Percentiles rank a stretch among this genome's conserved stretches.
phyloP scores from a whole-genome alignment of 2,329 filamentous ascomycete species.

The Neofusicoccum cordaticola region DNA sequence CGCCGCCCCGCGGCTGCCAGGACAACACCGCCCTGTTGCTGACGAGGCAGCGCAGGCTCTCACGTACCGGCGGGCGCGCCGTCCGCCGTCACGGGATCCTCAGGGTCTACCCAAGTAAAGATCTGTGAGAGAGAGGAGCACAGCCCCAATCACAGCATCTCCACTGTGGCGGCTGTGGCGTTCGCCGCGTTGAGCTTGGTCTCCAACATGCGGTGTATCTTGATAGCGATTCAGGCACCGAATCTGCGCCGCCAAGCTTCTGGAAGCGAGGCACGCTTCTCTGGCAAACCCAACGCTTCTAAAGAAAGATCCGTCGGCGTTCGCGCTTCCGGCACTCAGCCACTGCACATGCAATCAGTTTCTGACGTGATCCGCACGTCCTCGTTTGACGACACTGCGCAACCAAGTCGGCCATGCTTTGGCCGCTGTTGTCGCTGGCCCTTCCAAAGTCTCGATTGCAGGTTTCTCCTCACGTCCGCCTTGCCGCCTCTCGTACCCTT shows the following conservation, averaged over 20 bases:
- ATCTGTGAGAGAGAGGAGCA: background rate
- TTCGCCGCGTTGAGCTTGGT: background rate
- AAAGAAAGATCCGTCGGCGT: conserved; percentile 2
- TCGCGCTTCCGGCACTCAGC: background rate
- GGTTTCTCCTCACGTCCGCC: background rate
- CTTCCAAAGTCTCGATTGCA: background rate
- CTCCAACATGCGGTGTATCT: conserved; percentile 4
- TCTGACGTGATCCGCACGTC: background rate
- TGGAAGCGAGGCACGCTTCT: background rate
- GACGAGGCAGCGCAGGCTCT: background rate
- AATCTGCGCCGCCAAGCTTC: background rate
- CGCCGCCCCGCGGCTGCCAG: background rate
- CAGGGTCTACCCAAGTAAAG: background rate
- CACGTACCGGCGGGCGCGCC: background rate
- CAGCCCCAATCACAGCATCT: background rate
- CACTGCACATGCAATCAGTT: background rate
- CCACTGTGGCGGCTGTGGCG: conserved; percentile 7
- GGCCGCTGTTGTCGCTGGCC: background rate
- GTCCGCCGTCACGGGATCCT: conserved; percentile 4
- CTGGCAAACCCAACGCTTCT: background rate
- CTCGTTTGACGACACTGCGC: too few relatives aligned
- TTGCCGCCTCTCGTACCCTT: background rate
- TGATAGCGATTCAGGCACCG: background rate
- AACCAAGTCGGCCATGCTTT: background rate
- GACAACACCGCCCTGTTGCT: conserved; percentile 10